Evolutionary conservation across 1,284 basidiomycete species (phyloP).

Genomic region (Naganishia liquefaciens): DNA sequence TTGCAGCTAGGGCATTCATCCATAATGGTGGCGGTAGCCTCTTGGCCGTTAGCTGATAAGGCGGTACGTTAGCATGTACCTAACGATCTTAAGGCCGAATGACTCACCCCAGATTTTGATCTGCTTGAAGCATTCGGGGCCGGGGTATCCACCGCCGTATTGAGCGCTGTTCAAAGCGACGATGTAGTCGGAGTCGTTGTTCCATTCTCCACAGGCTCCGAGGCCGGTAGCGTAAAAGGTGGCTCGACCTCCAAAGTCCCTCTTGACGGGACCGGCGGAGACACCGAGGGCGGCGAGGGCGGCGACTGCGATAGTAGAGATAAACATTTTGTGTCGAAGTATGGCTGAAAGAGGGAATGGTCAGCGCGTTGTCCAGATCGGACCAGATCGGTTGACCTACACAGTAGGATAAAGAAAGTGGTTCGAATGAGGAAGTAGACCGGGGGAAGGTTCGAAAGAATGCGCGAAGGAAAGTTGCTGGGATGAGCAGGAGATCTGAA

Average conservation of each 20-base stretch:
- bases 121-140: constrained; percentile 57
- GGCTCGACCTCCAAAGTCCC: constrained; percentile 34
- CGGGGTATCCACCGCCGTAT: constrained; percentile 47
- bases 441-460: constrained; percentile 1
- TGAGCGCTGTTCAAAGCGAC: constrained; percentile 38
- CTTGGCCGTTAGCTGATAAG: constrained; percentile 57
- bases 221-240: constrained; percentile 37
- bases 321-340: constrained; percentile 18
- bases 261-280: constrained; percentile 26
- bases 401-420: constrained; percentile 15
- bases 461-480: constrained; percentile 13
- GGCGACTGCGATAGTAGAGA: constrained; percentile 24
- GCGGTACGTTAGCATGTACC: background rate
- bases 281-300: constrained; percentile 17
- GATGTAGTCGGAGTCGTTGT: constrained; percentile 35
- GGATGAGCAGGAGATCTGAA: background rate
- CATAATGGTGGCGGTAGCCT: constrained; percentile 56
- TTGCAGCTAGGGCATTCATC: constrained; percentile 51
- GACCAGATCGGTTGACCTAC: background rate
- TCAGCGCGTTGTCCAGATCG: background rate
- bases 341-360: background rate
- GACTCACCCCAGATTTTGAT: constrained; percentile 16
- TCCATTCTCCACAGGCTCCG: constrained; percentile 37
- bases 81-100: constrained; percentile 27
- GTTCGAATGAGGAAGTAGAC: constrained; percentile 9